A percentile compares a stretch with the other conserved stretches of the same genome.
These are phyloP conservation scores for Backusella luteola DNA, from an alignment of 192 early-diverging fungal species.

Conservation along the genomic window DNA sequence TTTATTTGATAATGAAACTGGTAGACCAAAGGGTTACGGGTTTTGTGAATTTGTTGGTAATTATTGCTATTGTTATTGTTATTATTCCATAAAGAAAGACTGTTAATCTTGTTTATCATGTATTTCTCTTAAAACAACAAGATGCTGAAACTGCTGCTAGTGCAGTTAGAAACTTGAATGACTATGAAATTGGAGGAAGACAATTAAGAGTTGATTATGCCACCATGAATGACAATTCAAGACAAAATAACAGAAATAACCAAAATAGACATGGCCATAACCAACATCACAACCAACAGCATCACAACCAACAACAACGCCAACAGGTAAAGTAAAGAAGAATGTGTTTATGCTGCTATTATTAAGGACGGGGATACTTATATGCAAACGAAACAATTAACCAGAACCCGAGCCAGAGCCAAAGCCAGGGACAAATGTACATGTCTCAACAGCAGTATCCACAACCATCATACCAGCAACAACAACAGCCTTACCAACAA, in stretches of 20 bases:
- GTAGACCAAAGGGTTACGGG: constrained; percentile 93
- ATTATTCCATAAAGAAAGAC: neutral
- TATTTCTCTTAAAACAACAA: constrained; percentile 13
- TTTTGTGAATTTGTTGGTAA: constrained; percentile 87
- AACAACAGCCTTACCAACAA: neutral
- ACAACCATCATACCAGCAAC: neutral
- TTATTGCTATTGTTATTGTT: neutral
- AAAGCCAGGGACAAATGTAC: neutral
- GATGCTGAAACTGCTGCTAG: constrained; percentile 90
- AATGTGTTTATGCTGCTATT: neutral
- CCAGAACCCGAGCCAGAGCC: neutral
- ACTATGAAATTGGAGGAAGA: constrained; percentile 88
- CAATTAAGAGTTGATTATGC: constrained; percentile 92
- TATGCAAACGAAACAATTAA: neutral
- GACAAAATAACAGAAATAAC: constrained; percentile 18
- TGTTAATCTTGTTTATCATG: neutral
- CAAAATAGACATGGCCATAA: constrained; percentile 10
- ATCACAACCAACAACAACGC: neutral
- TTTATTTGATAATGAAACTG: constrained; percentile 87
- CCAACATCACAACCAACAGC: neutral
- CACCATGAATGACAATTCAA: constrained; percentile 57
- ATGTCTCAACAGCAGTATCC: neutral
- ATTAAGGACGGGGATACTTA: neutral
- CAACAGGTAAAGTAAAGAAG: neutral
- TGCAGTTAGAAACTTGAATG: constrained; percentile 91